These are phyloP conservation scores for Ustilago curta DNA, from an alignment of 1,284 basidiomycete genomes.

Conservation along the genomic window DNA sequence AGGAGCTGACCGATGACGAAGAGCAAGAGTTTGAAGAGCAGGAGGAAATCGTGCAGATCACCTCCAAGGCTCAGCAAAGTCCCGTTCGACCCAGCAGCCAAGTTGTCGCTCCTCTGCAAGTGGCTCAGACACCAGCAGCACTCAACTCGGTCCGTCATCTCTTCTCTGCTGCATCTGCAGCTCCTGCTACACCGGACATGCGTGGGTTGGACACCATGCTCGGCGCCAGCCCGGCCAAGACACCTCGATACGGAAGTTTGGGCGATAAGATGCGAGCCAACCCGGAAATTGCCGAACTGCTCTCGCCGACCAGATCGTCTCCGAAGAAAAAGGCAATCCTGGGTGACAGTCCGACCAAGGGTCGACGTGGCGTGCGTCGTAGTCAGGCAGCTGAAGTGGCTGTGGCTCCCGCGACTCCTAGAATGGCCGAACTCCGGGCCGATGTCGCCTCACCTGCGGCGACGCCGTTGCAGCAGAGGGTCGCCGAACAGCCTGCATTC, in stretches of 20 bases:
- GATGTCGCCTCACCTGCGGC: conserved; percentile 5
- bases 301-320: conserved; percentile 23
- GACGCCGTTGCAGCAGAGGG: conserved; percentile 7
- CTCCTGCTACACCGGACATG: conserved; percentile 36
- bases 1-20: conserved; percentile 47
- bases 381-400: conserved; percentile 36
- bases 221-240: conserved; percentile 13
- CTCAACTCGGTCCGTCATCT: conserved; percentile 36
- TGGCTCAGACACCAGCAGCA: conserved; percentile 31
- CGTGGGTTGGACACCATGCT: conserved; percentile 25
- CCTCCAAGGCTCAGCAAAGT: conserved; percentile 14
- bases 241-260: conserved; percentile 33
- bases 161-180: conserved; percentile 26
- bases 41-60: conserved; percentile 36
- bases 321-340: conserved; percentile 20
- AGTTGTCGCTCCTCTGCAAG: not conserved
- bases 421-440: not conserved
- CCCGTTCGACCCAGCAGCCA: conserved; percentile 7
- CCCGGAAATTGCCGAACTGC: conserved; percentile 26
- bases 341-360: conserved; percentile 17
- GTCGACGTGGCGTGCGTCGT: conserved; percentile 27
- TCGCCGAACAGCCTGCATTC: conserved; percentile 12
- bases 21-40: conserved; percentile 28
- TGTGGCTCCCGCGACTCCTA: conserved; percentile 19
- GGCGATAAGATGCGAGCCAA: conserved; percentile 42